Conservation (phyloP, 257 asterid genomes). For the Paulownia fortunei region DNA sequence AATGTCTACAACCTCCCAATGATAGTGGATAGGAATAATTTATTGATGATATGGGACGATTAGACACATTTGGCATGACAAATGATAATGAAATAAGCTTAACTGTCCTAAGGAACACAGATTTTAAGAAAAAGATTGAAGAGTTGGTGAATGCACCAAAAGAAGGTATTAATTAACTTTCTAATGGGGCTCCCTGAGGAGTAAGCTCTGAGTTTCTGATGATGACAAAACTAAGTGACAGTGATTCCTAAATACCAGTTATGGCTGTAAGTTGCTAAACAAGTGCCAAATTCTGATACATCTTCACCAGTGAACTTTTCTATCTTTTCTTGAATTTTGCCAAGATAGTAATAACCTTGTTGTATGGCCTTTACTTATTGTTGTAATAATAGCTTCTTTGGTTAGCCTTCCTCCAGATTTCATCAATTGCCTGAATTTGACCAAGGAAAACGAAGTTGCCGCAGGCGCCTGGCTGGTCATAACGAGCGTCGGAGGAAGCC, state of each 20-base stretch:
- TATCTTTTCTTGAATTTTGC: neutral
- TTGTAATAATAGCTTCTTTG: constrained; percentile 30
- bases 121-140: neutral
- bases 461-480: constrained; percentile 95
- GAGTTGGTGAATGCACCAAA: neutral
- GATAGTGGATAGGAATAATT: neutral
- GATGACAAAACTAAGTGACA: neutral
- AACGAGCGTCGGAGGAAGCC: constrained; percentile 94
- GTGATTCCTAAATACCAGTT: neutral
- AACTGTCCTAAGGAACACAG: neutral
- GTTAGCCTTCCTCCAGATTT: constrained; percentile 62
- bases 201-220: neutral
- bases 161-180: neutral
- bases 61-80: neutral
- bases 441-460: constrained; percentile 91
- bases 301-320: neutral
- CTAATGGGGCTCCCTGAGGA: neutral
- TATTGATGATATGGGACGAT: neutral
- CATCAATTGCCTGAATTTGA: constrained; percentile 89
- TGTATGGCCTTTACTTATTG: neutral
- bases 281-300: constrained; percentile 10
- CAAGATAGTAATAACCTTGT: neutral
- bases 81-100: neutral
- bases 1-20: neutral
- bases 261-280: neutral